Percentiles rank a stretch among this genome's conserved stretches.
Conservation (phyloP, 768 basidiomycete genomes). For the Pleurotus salmoneostramineus region DNA sequence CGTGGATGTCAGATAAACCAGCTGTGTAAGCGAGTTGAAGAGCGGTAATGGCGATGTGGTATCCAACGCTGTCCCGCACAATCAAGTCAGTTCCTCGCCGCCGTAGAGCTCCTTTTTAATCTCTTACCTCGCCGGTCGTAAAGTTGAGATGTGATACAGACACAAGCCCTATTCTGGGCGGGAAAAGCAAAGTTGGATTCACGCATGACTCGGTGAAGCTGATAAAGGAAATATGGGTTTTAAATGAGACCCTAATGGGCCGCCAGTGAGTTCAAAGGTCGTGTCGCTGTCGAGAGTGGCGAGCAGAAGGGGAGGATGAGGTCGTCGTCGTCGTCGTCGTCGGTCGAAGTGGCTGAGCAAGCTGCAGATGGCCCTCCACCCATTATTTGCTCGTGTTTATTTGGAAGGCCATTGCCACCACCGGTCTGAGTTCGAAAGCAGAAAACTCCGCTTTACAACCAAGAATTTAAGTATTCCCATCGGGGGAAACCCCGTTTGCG, state of each 20-base stretch:
- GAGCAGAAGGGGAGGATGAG: not conserved
- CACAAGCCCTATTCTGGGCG: constrained; percentile 90
- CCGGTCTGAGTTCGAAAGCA: too few species aligned
- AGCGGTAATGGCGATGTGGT: constrained; percentile 60
- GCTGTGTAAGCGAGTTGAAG: constrained; percentile 93
- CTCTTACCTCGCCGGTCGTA: constrained; percentile 88
- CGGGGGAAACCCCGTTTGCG: too few species aligned
- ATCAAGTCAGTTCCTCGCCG: not conserved
- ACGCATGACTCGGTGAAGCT: constrained; percentile 53
- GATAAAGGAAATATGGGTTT: constrained; percentile 2
- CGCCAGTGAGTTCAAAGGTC: not conserved
- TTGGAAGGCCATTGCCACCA: too few species aligned
- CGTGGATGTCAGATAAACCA: constrained; percentile 94
- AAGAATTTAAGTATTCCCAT: too few species aligned
- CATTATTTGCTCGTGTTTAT: not conserved
- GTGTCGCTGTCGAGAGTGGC: not conserved
- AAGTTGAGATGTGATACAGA: constrained; percentile 90
- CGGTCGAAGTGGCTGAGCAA: constrained; percentile 7
- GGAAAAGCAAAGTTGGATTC: constrained; percentile 96
- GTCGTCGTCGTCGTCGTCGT: constrained; percentile 6
- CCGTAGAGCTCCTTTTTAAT: constrained; percentile 12
- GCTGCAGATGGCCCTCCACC: not conserved
- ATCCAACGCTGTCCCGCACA: constrained; percentile 38
- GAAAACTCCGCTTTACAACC: too few species aligned
- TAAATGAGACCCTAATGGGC: not conserved